A percentile compares a stretch with the other conserved stretches of the same genome.
Evolutionary conservation across 768 basidiomycete genomes (phyloP).

Genomic region (Lactarius sp.): DNA sequence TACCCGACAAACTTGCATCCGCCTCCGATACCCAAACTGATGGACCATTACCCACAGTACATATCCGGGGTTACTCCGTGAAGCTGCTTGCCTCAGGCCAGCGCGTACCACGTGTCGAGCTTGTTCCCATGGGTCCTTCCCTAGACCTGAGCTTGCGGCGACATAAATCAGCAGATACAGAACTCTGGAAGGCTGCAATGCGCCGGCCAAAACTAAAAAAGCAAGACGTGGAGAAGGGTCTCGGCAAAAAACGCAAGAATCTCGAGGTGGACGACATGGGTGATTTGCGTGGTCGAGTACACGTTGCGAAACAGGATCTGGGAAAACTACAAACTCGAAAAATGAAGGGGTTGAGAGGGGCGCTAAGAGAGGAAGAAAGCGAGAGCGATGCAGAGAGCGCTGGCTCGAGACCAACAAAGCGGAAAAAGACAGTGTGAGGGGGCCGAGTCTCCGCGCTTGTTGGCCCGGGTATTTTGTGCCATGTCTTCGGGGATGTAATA

Average conservation of each 20-base stretch:
- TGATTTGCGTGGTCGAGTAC: slow-evolving; percentile 84
- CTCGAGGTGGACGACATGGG: slow-evolving; percentile 98
- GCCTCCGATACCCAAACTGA: slow-evolving; percentile 32
- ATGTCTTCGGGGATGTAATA: not conserved
- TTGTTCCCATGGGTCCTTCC: slow-evolving; percentile 87
- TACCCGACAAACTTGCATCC: slow-evolving; percentile 49
- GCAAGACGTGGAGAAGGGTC: slow-evolving; percentile 75
- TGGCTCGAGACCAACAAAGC: slow-evolving; percentile 22
- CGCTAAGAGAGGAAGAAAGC: slow-evolving; percentile 26
- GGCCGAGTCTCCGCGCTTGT: too few relatives aligned
- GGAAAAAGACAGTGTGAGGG: slow-evolving; percentile 22
- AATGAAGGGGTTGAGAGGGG: slow-evolving; percentile 86
- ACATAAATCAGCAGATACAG: slow-evolving; percentile 67
- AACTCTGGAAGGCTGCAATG: slow-evolving; percentile 76
- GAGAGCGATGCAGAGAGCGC: slow-evolving; percentile 27
- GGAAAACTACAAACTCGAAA: slow-evolving; percentile 83
- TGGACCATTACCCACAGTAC: slow-evolving; percentile 65
- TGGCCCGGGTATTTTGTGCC: not conserved
- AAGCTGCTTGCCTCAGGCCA: slow-evolving; percentile 71
- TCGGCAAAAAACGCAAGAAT: slow-evolving; percentile 94
- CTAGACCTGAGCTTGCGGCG: slow-evolving; percentile 80
- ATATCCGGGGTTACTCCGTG: slow-evolving; percentile 83
- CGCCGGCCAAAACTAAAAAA: slow-evolving; percentile 85
- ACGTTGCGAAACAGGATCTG: slow-evolving; percentile 87
- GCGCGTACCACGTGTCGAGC: slow-evolving; percentile 73